Percentiles rank a stretch among this genome's conserved stretches.
These are phyloP conservation scores for Globisporangium acanthophoron DNA, from an alignment of 352 stramenopile species.

Conservation along the genomic window DNA sequence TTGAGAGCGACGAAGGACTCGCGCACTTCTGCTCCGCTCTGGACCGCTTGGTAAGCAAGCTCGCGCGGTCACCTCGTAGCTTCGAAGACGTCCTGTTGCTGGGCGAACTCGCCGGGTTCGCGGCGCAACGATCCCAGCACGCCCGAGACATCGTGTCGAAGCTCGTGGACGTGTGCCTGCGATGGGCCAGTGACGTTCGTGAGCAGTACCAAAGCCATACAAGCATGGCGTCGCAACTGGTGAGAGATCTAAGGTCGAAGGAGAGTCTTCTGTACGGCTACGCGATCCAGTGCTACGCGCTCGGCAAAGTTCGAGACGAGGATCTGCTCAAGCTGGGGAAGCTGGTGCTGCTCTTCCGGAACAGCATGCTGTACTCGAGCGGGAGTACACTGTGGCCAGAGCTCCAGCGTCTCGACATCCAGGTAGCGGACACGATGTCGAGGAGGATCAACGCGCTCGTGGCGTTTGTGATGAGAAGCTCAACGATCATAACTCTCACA, in stretches of 20 bases:
- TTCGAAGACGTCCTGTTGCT: constrained; percentile 7
- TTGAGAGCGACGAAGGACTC: constrained; percentile 10
- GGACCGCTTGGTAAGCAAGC: neutral
- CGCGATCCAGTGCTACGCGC: constrained; percentile 26
- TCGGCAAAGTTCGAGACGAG: constrained; percentile 1
- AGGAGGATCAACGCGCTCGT: too few species aligned
- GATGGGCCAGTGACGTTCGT: constrained; percentile 2
- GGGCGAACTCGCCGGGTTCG: constrained; percentile 4
- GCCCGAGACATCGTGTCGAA: neutral
- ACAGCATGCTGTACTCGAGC: neutral
- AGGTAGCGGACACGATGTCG: too few species aligned
- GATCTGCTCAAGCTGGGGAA: constrained; percentile 20
- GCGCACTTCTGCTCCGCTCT: constrained; percentile 13
- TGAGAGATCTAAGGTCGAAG: constrained; percentile 15
- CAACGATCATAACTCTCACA: too few species aligned
- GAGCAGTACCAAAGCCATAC: constrained; percentile 4
- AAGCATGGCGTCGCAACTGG: neutral
- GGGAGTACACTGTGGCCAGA: too few species aligned
- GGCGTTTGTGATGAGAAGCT: too few species aligned
- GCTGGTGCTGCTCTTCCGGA: constrained; percentile 40
- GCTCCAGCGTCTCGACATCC: too few species aligned
- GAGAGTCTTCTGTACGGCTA: constrained; percentile 44
- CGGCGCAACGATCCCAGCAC: neutral
- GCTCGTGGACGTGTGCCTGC: constrained; percentile 7
- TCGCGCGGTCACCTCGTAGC: constrained; percentile 7